Conservation (phyloP, 441 rosid species). For the Hura crepitans region DNA sequence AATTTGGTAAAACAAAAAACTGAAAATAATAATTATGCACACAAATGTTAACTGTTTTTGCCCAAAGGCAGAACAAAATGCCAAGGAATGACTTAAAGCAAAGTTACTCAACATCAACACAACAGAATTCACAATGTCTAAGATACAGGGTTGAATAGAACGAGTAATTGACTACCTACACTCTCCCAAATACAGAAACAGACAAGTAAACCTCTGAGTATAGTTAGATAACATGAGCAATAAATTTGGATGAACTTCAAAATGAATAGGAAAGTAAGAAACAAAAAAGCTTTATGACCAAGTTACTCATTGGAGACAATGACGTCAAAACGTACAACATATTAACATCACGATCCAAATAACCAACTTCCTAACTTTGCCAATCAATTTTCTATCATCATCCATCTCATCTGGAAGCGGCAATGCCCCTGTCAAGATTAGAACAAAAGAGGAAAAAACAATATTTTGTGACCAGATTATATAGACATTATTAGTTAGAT, state of each 20-base stretch:
- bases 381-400: not conserved
- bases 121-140: not conserved
- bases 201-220: not conserved
- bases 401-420: not conserved
- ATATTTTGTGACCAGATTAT: constrained; percentile 16
- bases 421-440: not conserved
- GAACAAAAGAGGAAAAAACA: not conserved
- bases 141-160: not conserved
- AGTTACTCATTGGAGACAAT: not conserved
- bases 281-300: not conserved
- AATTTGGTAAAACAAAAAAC: not conserved
- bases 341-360: not conserved
- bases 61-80: not conserved
- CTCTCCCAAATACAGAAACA: not conserved
- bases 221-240: not conserved
- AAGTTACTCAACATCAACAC: not conserved
- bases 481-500: constrained; percentile 20
- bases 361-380: not conserved
- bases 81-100: not conserved
- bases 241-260: not conserved
- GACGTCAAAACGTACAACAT: constrained; percentile 7
- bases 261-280: not conserved
- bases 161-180: not conserved
- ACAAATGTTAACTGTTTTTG: not conserved
- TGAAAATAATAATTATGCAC: not conserved